Conservation (phyloP, 768 basidiomycete genomes). For the Boletus tylopilopsis region DNA sequence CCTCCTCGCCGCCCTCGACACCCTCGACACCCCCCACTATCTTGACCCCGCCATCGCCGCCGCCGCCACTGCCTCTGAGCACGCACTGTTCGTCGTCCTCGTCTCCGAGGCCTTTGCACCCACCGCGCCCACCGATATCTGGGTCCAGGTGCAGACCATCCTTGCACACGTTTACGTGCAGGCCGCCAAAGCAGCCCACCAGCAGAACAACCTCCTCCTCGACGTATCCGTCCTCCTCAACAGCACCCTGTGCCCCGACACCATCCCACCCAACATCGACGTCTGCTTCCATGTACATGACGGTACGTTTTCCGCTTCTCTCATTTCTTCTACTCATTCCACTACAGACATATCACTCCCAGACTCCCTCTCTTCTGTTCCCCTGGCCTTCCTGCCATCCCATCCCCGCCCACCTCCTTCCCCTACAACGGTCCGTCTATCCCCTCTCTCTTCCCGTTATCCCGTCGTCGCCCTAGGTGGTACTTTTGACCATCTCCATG, state of each 20-base stretch:
- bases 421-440: not conserved
- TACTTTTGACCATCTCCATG: constrained; percentile 97
- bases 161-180: constrained; percentile 84
- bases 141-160: constrained; percentile 69
- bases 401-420: constrained; percentile 6
- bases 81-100: constrained; percentile 59
- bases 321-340: constrained; percentile 2
- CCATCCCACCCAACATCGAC: constrained; percentile 36
- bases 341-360: constrained; percentile 38
- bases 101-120: constrained; percentile 58
- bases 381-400: constrained; percentile 21
- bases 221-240: constrained; percentile 74
- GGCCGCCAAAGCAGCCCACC: constrained; percentile 72
- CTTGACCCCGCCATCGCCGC: constrained; percentile 51
- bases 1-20: constrained; percentile 52
- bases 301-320: constrained; percentile 32
- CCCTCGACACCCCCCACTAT: constrained; percentile 49
- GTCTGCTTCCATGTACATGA: constrained; percentile 43
- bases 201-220: constrained; percentile 65
- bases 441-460: constrained; percentile 25
- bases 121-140: constrained; percentile 38
- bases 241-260: constrained; percentile 45
- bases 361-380: constrained; percentile 35
- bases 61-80: constrained; percentile 41
- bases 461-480: constrained; percentile 89